Evolutionary conservation across 768 basidiomycete species (phyloP), one percentile per base, ranked within the genome.

Genomic region (Podaxis sp.): DNA sequence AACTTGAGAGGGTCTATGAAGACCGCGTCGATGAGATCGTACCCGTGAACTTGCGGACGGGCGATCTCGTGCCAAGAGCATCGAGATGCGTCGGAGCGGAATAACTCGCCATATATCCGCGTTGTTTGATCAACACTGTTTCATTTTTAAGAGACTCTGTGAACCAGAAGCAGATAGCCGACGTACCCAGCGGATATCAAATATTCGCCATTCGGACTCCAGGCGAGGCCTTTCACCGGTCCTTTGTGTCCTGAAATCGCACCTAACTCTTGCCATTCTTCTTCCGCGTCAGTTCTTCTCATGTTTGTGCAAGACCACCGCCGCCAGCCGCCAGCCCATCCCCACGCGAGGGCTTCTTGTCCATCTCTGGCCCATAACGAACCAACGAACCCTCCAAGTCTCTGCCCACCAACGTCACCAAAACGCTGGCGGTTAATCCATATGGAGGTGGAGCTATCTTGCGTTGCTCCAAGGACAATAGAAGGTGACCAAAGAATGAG

Each of bases 31-130:
- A 95, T 78, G 38, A 98, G 76, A 68, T 98, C 95, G 71, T 98
- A 98, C 5, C 97, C 97, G 74, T 99, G 97, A 16, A 98, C 87
- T 72, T 99, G 97, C 18, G 97, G 97, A 3, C 97, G 87, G 27
- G 84, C 84, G 27, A 98, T 77, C 70, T 99, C 97, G 66, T 90
- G 89, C 94, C 94, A 96, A 7, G 64, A 61, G 0, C 37, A 14
- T 38, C 57, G 50, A 32, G 57, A 56, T 21, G 54, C 10, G 14
- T 42, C 55, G 13, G 63, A 57, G 4, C 27, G 50, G 11, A 42
- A 64, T 9, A 78, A 69, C 25, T 84, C 79, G 0, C 86, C 93
- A 68, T 98, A 94, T 62, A 98, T 84, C 14, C 97, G 86, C 1
- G 93, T 89, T 0, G 95, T 97, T 73, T 97, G 95, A 67, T 99